Evolutionary conservation across 2,329 filamentous ascomycete genomes (phyloP).

Genomic region (Aspergillus pseudonomiae): DNA sequence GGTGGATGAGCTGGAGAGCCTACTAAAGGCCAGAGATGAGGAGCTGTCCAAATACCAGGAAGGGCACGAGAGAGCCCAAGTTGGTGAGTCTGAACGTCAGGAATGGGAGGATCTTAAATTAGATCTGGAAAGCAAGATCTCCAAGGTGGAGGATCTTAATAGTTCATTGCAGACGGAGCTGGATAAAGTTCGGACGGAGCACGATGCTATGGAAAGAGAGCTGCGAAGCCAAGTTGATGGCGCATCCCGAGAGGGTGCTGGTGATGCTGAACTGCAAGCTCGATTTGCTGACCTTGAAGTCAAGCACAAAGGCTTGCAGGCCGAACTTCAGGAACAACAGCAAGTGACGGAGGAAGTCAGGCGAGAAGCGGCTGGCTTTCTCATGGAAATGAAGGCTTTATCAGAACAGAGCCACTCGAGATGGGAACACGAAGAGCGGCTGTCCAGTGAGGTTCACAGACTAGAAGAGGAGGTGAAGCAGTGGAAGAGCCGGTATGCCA

Average conservation of each 20-base stretch:
- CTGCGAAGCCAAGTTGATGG: constrained; percentile 65
- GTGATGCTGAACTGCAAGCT: constrained; percentile 60
- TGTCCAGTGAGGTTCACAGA: constrained; percentile 73
- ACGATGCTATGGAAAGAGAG: constrained; percentile 64
- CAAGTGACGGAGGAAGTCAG: constrained; percentile 84
- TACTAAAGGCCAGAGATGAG: constrained; percentile 70
- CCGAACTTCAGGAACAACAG: constrained; percentile 71
- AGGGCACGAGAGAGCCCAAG: constrained; percentile 56
- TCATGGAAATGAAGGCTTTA: constrained; percentile 85
- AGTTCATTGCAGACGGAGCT: constrained; percentile 78
- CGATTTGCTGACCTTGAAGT: constrained; percentile 61
- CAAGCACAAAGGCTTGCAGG: constrained; percentile 68
- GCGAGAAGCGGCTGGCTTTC: constrained; percentile 77
- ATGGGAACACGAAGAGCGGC: constrained; percentile 78
- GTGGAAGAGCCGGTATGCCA: constrained; percentile 89
- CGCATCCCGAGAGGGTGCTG: constrained; percentile 29
- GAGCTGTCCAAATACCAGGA: constrained; percentile 65
- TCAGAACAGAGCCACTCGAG: constrained; percentile 78
- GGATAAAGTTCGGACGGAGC: constrained; percentile 70
- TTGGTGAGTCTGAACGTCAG: constrained; percentile 62
- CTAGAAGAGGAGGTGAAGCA: constrained; percentile 83
- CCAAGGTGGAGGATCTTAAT: constrained; percentile 75
- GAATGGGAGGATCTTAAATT: constrained; percentile 68
- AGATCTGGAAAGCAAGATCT: constrained; percentile 72
- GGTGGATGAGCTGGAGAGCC: constrained; percentile 69